These are phyloP conservation scores for Fraxinus excelsior DNA, from an alignment of 257 asterid genomes.

Conservation along the genomic window DNA sequence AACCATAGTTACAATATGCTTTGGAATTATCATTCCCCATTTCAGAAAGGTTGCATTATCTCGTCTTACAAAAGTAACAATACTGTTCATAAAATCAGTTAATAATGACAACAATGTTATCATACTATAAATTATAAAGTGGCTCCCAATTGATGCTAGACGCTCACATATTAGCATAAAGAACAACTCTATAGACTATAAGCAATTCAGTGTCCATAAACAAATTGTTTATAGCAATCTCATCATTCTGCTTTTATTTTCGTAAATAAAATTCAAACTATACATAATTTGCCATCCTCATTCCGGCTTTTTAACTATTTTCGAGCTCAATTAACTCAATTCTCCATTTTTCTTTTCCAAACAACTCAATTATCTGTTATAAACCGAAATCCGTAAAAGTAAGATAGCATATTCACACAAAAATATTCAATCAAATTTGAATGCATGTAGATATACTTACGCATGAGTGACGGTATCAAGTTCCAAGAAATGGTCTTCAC, in stretches of 20 bases:
- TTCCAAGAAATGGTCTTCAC: conserved; percentile 93
- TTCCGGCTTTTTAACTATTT: background rate
- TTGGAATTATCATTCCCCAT: background rate
- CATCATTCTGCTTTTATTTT: background rate
- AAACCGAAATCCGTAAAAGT: background rate
- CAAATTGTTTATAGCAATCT: background rate
- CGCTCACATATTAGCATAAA: background rate
- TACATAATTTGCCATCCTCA: background rate
- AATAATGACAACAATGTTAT: background rate
- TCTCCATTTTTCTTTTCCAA: background rate
- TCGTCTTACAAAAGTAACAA: background rate
- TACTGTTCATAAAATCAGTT: background rate
- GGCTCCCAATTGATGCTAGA: background rate
- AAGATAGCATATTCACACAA: background rate
- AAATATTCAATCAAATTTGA: background rate
- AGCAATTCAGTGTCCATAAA: conserved; percentile 6
- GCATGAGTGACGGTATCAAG: conserved; percentile 89
- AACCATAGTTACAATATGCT: background rate
- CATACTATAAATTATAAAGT: background rate
- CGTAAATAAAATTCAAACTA: background rate
- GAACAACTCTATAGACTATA: background rate
- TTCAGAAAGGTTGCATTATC: background rate
- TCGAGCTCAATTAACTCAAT: conserved; percentile 14
- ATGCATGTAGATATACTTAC: conserved; percentile 44
- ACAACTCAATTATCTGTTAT: background rate